These are phyloP conservation scores for Cicer arietinum DNA, from an alignment of 306 rosid genomes.

Conservation along the genomic window DNA sequence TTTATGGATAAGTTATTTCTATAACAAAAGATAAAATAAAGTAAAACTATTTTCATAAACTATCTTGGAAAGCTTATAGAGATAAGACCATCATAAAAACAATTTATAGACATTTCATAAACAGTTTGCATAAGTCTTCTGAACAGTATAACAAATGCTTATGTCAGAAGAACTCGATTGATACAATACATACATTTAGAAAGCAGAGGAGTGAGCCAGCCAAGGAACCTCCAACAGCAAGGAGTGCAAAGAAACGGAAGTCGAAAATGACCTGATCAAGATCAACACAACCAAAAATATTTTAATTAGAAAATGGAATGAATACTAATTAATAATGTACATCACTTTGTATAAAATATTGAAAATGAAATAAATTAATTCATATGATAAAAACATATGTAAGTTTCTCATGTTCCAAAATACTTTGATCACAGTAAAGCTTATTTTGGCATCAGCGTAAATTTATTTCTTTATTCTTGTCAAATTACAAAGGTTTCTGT, in stretches of 20 bases:
- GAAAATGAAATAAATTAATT: background rate
- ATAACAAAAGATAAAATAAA: too few species aligned
- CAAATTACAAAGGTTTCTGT: too few species aligned
- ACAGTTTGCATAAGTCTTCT: background rate
- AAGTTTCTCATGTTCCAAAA: constrained; percentile 4
- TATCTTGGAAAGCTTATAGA: background rate
- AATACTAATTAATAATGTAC: background rate
- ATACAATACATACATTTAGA: constrained; percentile 64
- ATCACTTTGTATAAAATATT: background rate
- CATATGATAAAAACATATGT: background rate
- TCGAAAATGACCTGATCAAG: constrained; percentile 80
- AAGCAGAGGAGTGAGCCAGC: constrained; percentile 97
- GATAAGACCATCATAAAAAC: background rate
- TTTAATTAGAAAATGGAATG: constrained; percentile 25
- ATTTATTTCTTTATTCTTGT: background rate
- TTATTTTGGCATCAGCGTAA: background rate
- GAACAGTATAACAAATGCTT: background rate
- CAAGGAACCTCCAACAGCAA: constrained; percentile 93
- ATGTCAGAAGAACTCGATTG: background rate
- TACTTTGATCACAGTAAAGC: background rate
- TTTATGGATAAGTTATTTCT: too few species aligned
- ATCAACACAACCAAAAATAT: constrained; percentile 23
- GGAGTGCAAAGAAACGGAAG: constrained; percentile 94
- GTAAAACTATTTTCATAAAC: background rate
- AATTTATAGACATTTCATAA: background rate